Base-by-base conservation (phyloP, 176 grass and related monocot genomes). In the Juncus inflexus region DNA sequence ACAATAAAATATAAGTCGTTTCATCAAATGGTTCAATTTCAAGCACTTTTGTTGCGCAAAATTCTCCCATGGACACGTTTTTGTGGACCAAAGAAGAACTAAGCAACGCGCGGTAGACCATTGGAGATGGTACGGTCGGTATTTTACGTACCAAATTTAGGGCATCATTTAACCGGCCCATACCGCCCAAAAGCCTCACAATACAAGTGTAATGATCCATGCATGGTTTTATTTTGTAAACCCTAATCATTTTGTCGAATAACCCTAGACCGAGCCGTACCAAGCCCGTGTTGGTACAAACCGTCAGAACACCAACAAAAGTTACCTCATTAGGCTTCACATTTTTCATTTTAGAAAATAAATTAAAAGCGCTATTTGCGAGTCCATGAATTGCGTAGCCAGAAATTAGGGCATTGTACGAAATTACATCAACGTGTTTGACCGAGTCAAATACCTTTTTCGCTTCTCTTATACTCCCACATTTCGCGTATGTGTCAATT, bases 21-120 rank as follows among this genome's bases (percentile, higher is more conserved):
- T 87, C 84, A 80, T 96, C 90, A 50, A 36, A 61, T 7, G 92
- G 92, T 66, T 96, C 92, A 16, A 91, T 87, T 42, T 96, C 77
- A 38, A 96, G 85, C 69, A 79, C 49, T 84, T 91, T 37, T 87
- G 81, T 77, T 81, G 73, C 85, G 85, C 87, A 0, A 77, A 81
- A 40, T 85, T 83, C 66, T 96, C 84, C 43, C 81, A 65, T 86
- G 77, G n/a, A 70, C 74, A 81, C 83, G 84, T 52, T 90, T 91
- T 54, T 87, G 9, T 47, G 43, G 43, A 47, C 43, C 38, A 78
- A 68, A 65, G 84, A 96, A 42, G 87, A 84, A 67, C 87, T 87
- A 42, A 91, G 82, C 53, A 96, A 60, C 36, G 76, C 76, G 70
- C 58, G 76, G 55, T 64, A 78, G 14, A 78, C 66, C 76, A 78